phyloP scores from a whole-genome alignment of 345 rosid genomes.

The Citrus hindsii region DNA sequence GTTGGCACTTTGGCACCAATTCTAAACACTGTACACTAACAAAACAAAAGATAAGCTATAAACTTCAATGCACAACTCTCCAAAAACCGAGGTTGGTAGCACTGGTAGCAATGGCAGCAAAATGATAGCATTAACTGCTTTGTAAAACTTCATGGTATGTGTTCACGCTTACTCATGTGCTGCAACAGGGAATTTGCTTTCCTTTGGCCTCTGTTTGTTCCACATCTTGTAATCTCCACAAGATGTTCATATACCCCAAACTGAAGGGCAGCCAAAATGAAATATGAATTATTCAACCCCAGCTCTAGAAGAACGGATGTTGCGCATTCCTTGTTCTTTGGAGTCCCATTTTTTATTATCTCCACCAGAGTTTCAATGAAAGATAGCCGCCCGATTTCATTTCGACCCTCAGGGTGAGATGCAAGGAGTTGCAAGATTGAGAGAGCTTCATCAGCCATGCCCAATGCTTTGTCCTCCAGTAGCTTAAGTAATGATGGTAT shows the following conservation, averaged over 20 bases:
- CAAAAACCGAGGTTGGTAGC: background rate
- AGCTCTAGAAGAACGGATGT: conserved; percentile 50
- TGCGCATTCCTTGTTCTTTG: conserved; percentile 66
- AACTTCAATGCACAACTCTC: background rate
- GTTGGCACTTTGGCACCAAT: background rate
- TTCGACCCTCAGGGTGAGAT: conserved; percentile 40
- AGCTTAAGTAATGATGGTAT: conserved; percentile 42
- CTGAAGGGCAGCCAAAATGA: conserved; percentile 47
- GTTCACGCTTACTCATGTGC: conserved; percentile 59
- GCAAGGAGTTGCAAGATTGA: conserved; percentile 54
- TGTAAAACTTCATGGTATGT: conserved; percentile 30
- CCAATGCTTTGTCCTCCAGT: conserved; percentile 41
- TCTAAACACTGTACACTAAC: background rate
- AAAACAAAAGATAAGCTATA: background rate
- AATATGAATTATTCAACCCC: conserved; percentile 40
- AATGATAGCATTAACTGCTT: background rate
- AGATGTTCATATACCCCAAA: conserved; percentile 52
- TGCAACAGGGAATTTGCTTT: conserved; percentile 60
- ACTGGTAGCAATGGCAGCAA: background rate
- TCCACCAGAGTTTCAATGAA: conserved; percentile 48
- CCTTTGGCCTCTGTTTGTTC: conserved; percentile 57
- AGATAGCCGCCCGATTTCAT: conserved; percentile 33
- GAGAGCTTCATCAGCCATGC: conserved; percentile 64
- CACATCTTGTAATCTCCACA: conserved; percentile 38
- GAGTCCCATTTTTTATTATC: conserved; percentile 48